A percentile compares a stretch with the other conserved stretches of the same genome.
These are phyloP conservation scores for Kregervanrija pseudodelftensis DNA, from an alignment of 805 yeast genomes.

Conservation along the genomic window DNA sequence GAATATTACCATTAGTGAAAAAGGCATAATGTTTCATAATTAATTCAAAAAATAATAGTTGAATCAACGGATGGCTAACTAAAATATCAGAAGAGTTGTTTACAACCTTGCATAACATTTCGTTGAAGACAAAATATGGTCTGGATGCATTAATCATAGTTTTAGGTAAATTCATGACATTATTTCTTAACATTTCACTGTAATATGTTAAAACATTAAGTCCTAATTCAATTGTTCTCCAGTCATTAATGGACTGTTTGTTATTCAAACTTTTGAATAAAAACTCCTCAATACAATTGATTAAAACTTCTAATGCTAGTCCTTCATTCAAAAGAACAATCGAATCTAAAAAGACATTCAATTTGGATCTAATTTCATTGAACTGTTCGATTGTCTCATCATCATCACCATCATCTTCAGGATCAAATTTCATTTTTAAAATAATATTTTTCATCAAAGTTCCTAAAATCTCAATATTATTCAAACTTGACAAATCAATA, in stretches of 20 bases:
- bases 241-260: conserved; percentile 30
- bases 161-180: conserved; percentile 64
- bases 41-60: conserved; percentile 75
- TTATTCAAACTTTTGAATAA: conserved; percentile 16
- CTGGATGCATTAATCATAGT: conserved; percentile 56
- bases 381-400: conserved; percentile 75
- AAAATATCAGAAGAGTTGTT: conserved; percentile 30
- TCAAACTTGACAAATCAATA: conserved; percentile 24
- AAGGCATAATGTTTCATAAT: conserved; percentile 71
- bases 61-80: conserved; percentile 75
- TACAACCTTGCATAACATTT: conserved; percentile 45
- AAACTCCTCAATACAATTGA: conserved; percentile 42
- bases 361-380: conserved; percentile 64
- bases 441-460: conserved; percentile 64
- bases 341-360: conserved; percentile 79
- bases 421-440: conserved; percentile 72
- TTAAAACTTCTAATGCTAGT: conserved; percentile 29
- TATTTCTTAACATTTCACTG: conserved; percentile 74
- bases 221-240: conserved; percentile 86
- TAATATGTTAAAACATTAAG: conserved; percentile 72
- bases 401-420: conserved; percentile 48
- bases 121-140: conserved; percentile 56
- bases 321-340: conserved; percentile 42
- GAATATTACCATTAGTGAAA: conserved; percentile 37
- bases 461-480: conserved; percentile 44